phyloP scores from a whole-genome alignment of 441 rosid genomes.

The Erysimum pusillum region DNA sequence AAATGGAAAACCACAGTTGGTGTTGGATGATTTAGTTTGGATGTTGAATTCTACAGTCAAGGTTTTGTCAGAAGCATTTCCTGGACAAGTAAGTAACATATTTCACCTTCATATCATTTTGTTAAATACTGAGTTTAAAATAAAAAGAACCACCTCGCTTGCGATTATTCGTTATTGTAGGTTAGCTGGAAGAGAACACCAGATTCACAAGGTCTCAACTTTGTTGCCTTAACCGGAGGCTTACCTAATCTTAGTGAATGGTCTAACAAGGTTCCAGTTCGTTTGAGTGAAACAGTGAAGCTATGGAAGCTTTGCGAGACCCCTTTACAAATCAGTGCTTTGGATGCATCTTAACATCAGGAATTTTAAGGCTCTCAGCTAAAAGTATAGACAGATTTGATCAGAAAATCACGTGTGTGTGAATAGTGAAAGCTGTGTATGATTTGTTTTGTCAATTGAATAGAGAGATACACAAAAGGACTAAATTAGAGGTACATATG shows the following conservation, averaged over 20 bases:
- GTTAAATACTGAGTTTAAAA: neutral
- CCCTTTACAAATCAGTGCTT: neutral
- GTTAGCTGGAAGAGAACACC: slow-evolving; percentile 79
- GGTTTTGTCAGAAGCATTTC: slow-evolving; percentile 72
- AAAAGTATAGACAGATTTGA: neutral
- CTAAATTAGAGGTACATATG: no score
- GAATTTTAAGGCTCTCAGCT: neutral
- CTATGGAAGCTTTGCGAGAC: slow-evolving; percentile 67
- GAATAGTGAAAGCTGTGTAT: no score
- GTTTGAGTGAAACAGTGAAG: slow-evolving; percentile 58
- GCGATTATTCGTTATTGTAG: slow-evolving; percentile 42
- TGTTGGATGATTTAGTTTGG: slow-evolving; percentile 54
- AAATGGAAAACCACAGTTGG: slow-evolving; percentile 36
- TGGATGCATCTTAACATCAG: neutral
- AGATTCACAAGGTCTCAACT: slow-evolving; percentile 61
- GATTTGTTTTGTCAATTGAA: no score
- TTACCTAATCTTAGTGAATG: slow-evolving; percentile 71
- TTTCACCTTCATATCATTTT: slow-evolving; percentile 27
- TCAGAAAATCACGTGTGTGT: neutral
- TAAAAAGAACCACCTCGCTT: neutral
- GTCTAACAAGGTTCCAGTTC: slow-evolving; percentile 67
- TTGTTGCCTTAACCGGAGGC: slow-evolving; percentile 76
- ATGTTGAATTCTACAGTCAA: slow-evolving; percentile 65
- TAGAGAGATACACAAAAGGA: no score
- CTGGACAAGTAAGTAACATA: slow-evolving; percentile 62